Evolutionary conservation across 495 filamentous ascomycete genomes (phyloP).

Genomic region (Penicillium nucicola): DNA sequence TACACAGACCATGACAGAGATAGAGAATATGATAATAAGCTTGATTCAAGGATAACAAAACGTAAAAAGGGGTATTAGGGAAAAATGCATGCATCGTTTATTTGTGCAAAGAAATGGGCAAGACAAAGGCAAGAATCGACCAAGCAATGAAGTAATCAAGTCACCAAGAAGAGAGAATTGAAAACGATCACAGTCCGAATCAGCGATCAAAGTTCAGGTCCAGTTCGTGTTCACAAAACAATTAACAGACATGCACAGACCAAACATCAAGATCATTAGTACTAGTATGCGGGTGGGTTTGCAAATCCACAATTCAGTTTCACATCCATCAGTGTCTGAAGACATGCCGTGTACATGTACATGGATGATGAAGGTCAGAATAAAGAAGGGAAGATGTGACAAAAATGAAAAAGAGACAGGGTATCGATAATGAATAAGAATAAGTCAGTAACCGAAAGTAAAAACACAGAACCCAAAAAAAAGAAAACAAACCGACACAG

Average conservation of each 20-base stretch:
- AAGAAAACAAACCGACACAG: conserved; percentile 15
- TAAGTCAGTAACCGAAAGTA: conserved; percentile 18
- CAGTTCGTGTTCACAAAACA: neutral
- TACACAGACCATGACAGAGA: too few species aligned
- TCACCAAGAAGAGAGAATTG: neutral
- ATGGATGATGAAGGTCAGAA: neutral
- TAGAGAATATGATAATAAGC: neutral
- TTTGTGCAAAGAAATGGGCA: neutral
- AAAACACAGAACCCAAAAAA: conserved; percentile 14
- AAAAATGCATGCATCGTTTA: conserved; percentile 1
- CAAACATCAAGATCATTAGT: neutral
- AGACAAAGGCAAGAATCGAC: neutral
- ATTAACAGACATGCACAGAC: neutral
- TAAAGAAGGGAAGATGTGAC: neutral
- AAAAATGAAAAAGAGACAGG: conserved; percentile 22
- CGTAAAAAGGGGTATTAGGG: neutral
- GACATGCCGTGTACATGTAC: neutral
- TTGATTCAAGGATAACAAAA: neutral
- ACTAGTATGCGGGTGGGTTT: too few species aligned
- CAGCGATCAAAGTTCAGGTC: neutral
- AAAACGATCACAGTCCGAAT: neutral
- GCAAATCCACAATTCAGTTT: too few species aligned
- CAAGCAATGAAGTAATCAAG: neutral
- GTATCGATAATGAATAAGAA: conserved; percentile 33
- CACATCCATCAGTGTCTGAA: neutral